Conservation (phyloP, 305 asterid species). For the Fraxinus latifolia region DNA sequence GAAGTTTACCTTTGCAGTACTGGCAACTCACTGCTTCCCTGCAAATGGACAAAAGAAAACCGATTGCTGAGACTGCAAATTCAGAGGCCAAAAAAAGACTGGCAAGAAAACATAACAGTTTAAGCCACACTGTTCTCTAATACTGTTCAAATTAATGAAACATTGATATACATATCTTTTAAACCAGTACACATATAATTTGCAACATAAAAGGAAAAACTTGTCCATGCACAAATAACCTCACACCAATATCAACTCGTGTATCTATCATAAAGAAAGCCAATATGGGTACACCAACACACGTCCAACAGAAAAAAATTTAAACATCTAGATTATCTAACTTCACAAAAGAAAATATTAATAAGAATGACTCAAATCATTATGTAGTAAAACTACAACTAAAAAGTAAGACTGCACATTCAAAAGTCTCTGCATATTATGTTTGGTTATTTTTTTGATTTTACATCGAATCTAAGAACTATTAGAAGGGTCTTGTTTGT, state of each 20-base stretch:
- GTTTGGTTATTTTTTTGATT: neutral
- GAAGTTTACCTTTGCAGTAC: conserved; percentile 65
- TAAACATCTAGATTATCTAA: neutral
- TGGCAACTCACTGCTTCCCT: conserved; percentile 90
- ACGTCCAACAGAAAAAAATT: neutral
- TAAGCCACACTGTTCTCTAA: neutral
- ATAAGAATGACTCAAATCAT: neutral
- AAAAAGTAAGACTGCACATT: neutral
- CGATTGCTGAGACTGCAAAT: conserved; percentile 26
- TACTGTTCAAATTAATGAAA: conserved; percentile 11
- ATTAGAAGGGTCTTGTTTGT: neutral
- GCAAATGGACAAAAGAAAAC: conserved; percentile 36
- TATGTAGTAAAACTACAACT: neutral
- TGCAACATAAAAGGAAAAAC: neutral
- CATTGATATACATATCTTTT: neutral
- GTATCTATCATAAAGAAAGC: neutral
- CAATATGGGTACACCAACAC: neutral
- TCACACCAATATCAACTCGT: neutral
- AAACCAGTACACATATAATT: conserved; percentile 8
- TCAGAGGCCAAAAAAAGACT: conserved; percentile 7
- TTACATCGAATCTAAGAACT: neutral
- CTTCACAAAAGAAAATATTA: neutral
- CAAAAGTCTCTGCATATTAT: neutral
- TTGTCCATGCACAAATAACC: conserved; percentile 12
- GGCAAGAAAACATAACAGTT: conserved; percentile 1